Base-by-base conservation (phyloP, 2,329 filamentous ascomycete genomes). In the Neocatenulostroma microsporum region DNA sequence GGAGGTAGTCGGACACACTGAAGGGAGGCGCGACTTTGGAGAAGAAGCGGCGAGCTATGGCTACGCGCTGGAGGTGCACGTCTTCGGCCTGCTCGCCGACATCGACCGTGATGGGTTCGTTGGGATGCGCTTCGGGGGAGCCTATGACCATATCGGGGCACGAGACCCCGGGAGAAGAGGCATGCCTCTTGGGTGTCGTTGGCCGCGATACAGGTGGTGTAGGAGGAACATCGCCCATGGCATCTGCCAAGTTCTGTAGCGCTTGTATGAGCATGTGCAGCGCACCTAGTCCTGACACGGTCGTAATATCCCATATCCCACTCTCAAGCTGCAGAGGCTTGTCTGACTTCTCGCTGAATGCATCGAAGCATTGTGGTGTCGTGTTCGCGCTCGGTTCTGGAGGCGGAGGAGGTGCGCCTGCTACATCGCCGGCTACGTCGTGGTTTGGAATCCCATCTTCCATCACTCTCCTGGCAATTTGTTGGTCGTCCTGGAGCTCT, bases 41-140 rank as follows among this genome's bases (percentile, higher is more conserved):
- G 67, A 91, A 93, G 63, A 98, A 98, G 54, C 91, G 91, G 49
- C 87, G 79, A 13, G 85, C 86, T 46, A 96, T 85, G 47, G 86
- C 82, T 44, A 79, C 80, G 56, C 91, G 83, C 58, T 95, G 88
- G 21, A 85, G 64, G 42, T 81, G 78, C 39, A 86, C 68, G 15
- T 82, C 80, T 50, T 86, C 79, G 20, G 78, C 79, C 57, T 84
- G 76, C 30, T 76, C 74, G n/a, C 79, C 61, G 21, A 68, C 56
- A 24, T 68, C 61, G 21, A 64, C 53, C 1, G 55, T 50, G 17
- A 62, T 62, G 18, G 69, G 68, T 43, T 73, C 69, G 40, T 66
- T 60, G 21, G 63, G 60, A 37, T 63, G 58, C 12, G 71, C 69
- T 55, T 73, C 72, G 7, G 71, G 67, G 36, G 66, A 67, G 29